A percentile compares a stretch with the other conserved stretches of the same genome.
These are phyloP conservation scores for Tulasnella sp. DNA, from an alignment of 768 basidiomycete genomes.

Conservation along the genomic window DNA sequence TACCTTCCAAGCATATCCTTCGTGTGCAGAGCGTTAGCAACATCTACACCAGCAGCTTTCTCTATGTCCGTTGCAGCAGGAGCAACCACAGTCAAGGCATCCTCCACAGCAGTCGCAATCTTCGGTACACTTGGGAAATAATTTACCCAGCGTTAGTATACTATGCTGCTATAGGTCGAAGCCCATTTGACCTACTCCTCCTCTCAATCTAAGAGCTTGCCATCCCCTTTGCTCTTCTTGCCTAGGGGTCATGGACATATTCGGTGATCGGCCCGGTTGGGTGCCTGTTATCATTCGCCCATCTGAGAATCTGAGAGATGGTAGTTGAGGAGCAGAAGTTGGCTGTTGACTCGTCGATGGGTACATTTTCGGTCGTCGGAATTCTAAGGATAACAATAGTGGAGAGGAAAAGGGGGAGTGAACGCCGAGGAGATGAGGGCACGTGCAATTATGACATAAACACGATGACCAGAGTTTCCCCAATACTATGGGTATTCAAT, in stretches of 20 bases:
- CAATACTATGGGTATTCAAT: background rate
- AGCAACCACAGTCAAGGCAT: background rate
- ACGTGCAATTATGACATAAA: background rate
- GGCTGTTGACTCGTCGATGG: background rate
- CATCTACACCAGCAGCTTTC: background rate
- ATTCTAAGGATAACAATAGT: background rate
- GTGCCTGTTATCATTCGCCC: background rate
- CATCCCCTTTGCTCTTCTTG: background rate
- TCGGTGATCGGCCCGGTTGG: background rate
- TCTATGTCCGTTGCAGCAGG: background rate
- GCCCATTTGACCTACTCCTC: background rate
- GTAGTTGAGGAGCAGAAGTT: background rate
- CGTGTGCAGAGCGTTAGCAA: background rate
- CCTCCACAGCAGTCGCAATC: background rate
- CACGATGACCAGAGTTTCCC: background rate
- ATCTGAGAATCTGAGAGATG: background rate
- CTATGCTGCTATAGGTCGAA: background rate
- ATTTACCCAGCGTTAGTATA: background rate
- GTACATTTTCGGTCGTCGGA: background rate
- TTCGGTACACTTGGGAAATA: background rate
- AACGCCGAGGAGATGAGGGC: too few relatives aligned
- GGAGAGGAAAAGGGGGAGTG: background rate
- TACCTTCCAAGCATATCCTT: background rate
- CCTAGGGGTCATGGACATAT: background rate
- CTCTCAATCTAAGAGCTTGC: slow-evolving; percentile 9